Base-by-base conservation (phyloP, 1,284 basidiomycete genomes). In the Rhodotorula sp. region DNA sequence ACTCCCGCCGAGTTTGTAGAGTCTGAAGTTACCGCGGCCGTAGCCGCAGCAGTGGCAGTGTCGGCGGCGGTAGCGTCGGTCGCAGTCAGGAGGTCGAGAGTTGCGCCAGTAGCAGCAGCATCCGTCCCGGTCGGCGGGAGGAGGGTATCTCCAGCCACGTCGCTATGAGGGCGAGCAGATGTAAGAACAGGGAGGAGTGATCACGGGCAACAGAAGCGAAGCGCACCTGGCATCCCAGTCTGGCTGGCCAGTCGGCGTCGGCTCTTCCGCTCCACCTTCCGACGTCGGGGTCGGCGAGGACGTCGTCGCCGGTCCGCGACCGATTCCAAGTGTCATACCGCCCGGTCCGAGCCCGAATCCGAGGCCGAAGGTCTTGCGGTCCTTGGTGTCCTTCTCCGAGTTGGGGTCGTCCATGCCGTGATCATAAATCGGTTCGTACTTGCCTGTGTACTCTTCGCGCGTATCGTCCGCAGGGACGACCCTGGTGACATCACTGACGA, bases 401-500 rank as follows among this genome's bases (percentile, higher is more conserved):
- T 24, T 17, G 33, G 64, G 49, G 46, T 66, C 64, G 30, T 60
- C 65, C 45, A 42, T 57, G 6, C 6, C 12, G 7, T 42, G 29
- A 10, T 22, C 49, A 24, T 51, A 42, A 14, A 42, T 12, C 10
- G 37, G 37, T 12, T 42, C 37, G 10, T 12, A 42, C 37, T 12
- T 42, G 37, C 37, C 37, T 42, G 37, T 12, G 37, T 42, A 18
- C 48, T 45, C 18, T 22, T 33, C 49, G n/a, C 7, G 10, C 46
- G 48, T 26, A 29, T 42, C 22, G 24, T 45, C 58, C 0, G 30
- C 37, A 26, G 18, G 33, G 4, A 61, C 46, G 18, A 68, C 60
- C 0, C 29, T 51, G 3, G 66, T 67, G 42, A 42, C 42, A 18
- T 64, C 65, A 33, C 55, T 60, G 3, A 63, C 24, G n/a, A 65